Conservation (phyloP, 371 early-diverging fungal genomes). For the Lichtheimia ornata region DNA sequence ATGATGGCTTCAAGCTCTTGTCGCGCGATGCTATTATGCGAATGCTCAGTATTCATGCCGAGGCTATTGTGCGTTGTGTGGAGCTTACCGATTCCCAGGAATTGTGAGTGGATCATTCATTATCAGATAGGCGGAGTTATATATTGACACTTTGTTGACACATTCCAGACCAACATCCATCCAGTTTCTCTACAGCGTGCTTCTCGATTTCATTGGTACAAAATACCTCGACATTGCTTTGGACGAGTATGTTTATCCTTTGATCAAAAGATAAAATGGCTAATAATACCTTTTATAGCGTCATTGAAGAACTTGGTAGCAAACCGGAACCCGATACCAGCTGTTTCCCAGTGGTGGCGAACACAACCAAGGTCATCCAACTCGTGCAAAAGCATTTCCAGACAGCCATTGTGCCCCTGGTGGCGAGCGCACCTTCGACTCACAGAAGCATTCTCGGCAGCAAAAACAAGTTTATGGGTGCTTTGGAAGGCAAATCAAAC, state of each 20-base stretch:
- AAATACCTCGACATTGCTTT: slow-evolving; percentile 82
- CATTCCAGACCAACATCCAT: slow-evolving; percentile 27
- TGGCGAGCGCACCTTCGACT: slow-evolving; percentile 74
- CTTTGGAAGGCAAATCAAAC: slow-evolving; percentile 79
- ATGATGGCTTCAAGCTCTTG: slow-evolving; percentile 56
- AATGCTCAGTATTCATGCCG: slow-evolving; percentile 83
- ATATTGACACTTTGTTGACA: neutral
- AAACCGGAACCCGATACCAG: slow-evolving; percentile 76
- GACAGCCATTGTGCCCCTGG: slow-evolving; percentile 74
- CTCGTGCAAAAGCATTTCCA: slow-evolving; percentile 92
- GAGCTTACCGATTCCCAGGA: slow-evolving; percentile 76
- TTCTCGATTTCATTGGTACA: slow-evolving; percentile 76
- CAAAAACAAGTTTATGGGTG: slow-evolving; percentile 87
- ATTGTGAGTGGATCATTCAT: slow-evolving; percentile 52
- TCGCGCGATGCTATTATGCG: slow-evolving; percentile 61
- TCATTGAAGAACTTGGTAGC: slow-evolving; percentile 74
- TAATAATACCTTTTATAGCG: slow-evolving; percentile 36
- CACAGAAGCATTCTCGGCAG: slow-evolving; percentile 81
- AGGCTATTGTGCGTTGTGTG: slow-evolving; percentile 80
- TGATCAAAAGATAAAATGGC: neutral
- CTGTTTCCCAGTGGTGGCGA: slow-evolving; percentile 68
- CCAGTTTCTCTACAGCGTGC: slow-evolving; percentile 64
- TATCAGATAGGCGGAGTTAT: neutral
- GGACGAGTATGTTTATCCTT: slow-evolving; percentile 65
- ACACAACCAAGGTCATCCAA: slow-evolving; percentile 74